phyloP scores from a whole-genome alignment of 164 flowering plant genomes.

The Magnolia changhungtana region DNA sequence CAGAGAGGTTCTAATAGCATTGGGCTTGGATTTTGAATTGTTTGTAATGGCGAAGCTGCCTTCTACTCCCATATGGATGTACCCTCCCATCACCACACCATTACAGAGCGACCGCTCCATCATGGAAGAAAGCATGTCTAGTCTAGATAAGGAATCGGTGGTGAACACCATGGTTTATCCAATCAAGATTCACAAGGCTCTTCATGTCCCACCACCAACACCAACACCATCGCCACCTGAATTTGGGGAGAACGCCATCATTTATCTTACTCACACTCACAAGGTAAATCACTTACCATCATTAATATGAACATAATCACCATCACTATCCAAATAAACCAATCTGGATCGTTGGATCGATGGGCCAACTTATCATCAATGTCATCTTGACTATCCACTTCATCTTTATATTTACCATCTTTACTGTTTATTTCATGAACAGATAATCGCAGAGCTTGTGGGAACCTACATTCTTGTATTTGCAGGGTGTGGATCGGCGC shows the following conservation, averaged over 20 bases:
- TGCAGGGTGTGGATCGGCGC: slow-evolving; percentile 39
- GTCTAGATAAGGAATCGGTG: not conserved
- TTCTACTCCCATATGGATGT: not conserved
- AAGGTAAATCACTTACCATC: slow-evolving; percentile 11
- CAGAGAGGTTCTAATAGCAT: not conserved
- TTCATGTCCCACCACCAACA: not conserved
- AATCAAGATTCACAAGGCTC: not conserved
- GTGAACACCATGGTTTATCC: not conserved
- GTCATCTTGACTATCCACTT: not conserved
- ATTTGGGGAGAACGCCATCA: not conserved
- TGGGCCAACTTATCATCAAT: no score
- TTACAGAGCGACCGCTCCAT: not conserved
- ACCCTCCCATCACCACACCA: slow-evolving; percentile 3
- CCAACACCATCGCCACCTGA: not conserved
- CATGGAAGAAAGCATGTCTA: slow-evolving; percentile 7
- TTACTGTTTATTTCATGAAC: not conserved
- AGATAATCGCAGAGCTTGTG: slow-evolving; percentile 41
- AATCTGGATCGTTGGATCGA: no score
- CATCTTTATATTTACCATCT: not conserved
- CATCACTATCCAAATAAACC: not conserved
- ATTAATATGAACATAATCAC: not conserved
- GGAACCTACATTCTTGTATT: slow-evolving; percentile 42
- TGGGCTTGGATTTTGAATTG: not conserved
- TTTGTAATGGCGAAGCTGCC: slow-evolving; percentile 1
- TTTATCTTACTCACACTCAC: slow-evolving; percentile 2